Base-by-base conservation (phyloP, 225 moss, liverwort and hornwort species). In the Lunularia cruciata region DNA sequence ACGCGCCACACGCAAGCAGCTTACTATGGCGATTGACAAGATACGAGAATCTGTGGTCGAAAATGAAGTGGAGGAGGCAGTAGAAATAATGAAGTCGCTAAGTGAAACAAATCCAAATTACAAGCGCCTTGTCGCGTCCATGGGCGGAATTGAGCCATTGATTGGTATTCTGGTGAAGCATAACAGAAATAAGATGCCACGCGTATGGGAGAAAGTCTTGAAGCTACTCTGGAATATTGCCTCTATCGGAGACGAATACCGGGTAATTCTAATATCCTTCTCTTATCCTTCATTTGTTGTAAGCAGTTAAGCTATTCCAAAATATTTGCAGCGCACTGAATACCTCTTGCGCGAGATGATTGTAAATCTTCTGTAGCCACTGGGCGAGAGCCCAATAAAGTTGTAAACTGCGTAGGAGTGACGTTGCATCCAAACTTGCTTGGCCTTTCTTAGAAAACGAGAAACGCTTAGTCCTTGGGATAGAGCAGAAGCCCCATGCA, bases 61-160 rank as follows among this genome's bases (percentile, higher is more conserved):
- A 30, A 8, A 60, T 22, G 74, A 76, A 40, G 59, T 79, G 26
- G 74, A 79, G 60, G 77, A 76, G 28, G 79, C 85, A 6, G 63
- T 86, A 27, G 76, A 82, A 61, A 70, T 74, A 13, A 79, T 86
- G 40, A 77, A 79, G 56, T 60, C 65, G 0, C 60, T 83, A 64
- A 79, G 79, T 74, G 85, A 86, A 37, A 77, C 83, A 5, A 65
- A 75, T 37, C 65, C 83, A 20, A 76, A 86, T 48, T 77, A 86
- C 54, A 75, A 66, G 40, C 80, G 74, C 33, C 73, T 68, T 30
- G 65, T 83, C 53, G 85, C 79, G 4, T 67, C 73, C 32, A 75
- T 83, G 70, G 77, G 79, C 46, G 85, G 85, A 36, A 82, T 86
- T 31, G 62, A 65, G 65, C 79, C 79, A 2, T 59, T 86, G 18